Conservation (phyloP, 306 rosid species). For the Glycine soja region DNA sequence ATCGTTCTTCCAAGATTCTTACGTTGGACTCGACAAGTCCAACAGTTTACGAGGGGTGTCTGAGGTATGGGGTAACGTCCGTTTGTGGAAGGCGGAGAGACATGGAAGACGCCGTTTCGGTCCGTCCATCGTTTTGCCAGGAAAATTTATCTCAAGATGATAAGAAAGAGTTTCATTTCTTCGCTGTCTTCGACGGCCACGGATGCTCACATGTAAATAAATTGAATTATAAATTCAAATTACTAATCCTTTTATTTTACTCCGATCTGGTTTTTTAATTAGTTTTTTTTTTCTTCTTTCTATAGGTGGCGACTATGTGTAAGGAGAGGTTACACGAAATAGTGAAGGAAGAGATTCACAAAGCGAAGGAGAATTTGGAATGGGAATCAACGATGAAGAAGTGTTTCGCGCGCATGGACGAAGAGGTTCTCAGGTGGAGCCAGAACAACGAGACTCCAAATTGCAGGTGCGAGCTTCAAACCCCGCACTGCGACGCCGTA, state of each 20-base stretch:
- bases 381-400: slow-evolving; percentile 53
- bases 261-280: slow-evolving; percentile 32
- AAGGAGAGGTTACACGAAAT: slow-evolving; percentile 49
- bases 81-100: slow-evolving; percentile 92
- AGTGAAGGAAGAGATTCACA: slow-evolving; percentile 41
- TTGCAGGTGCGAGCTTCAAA: slow-evolving; percentile 61
- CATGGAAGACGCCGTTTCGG: slow-evolving; percentile 88
- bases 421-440: slow-evolving; percentile 47
- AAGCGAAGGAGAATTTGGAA: slow-evolving; percentile 31
- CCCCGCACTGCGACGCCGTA: slow-evolving; percentile 85
- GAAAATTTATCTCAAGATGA: not conserved
- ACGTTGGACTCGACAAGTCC: too few relatives aligned
- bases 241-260: too few relatives aligned
- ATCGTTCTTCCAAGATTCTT: too few relatives aligned
- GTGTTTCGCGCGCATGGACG: slow-evolving; percentile 55
- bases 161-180: slow-evolving; percentile 52
- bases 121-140: slow-evolving; percentile 52
- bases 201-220: slow-evolving; percentile 87
- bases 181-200: slow-evolving; percentile 88
- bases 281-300: not conserved
- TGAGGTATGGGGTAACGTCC: slow-evolving; percentile 72
- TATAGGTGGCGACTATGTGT: slow-evolving; percentile 55
- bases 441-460: slow-evolving; percentile 29
- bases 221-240: too few relatives aligned
- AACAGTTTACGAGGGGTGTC: slow-evolving; percentile 13